Evolutionary conservation across 441 rosid genomes (phyloP).

Genomic region (Pelargonium citronellum): DNA sequence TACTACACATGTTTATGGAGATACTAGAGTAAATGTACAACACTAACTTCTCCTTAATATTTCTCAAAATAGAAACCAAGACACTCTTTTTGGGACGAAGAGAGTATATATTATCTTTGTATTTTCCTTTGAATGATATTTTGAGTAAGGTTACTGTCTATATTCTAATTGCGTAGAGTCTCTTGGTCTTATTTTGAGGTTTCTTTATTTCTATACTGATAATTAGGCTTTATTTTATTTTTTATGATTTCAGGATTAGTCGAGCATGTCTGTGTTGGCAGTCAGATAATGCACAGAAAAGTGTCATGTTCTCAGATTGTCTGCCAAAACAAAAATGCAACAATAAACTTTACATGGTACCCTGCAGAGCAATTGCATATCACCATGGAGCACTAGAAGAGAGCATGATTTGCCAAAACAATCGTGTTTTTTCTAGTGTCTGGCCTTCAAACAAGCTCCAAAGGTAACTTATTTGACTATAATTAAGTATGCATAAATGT

Average conservation of each 20-base stretch:
- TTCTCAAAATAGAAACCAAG: too few species aligned
- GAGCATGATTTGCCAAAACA: slow-evolving; percentile 21
- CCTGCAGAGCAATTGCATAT: slow-evolving; percentile 21
- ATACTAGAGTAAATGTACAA: too few species aligned
- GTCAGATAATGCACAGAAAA: slow-evolving; percentile 18
- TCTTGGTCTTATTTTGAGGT: not conserved
- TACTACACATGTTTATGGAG: too few species aligned
- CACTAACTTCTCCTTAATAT: too few species aligned
- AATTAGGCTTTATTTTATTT: too few species aligned
- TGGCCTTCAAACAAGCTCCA: slow-evolving; percentile 29
- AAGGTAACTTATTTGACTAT: slow-evolving; percentile 22
- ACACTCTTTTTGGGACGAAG: too few species aligned
- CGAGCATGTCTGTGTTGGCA: slow-evolving; percentile 23
- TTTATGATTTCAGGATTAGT: slow-evolving; percentile 37
- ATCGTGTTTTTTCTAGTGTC: slow-evolving; percentile 29
- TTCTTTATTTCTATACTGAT: not conserved
- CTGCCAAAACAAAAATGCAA: slow-evolving; percentile 28
- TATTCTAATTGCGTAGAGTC: too few species aligned
- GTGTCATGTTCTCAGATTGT: slow-evolving; percentile 24
- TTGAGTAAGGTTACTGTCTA: too few species aligned
- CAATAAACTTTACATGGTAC: slow-evolving; percentile 33
- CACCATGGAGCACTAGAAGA: slow-evolving; percentile 31
- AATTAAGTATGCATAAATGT: not conserved
- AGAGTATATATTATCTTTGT: too few species aligned
- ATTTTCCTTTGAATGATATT: too few species aligned